phyloP scores from a whole-genome alignment of 768 basidiomycete genomes.

The Boletus edulis region DNA sequence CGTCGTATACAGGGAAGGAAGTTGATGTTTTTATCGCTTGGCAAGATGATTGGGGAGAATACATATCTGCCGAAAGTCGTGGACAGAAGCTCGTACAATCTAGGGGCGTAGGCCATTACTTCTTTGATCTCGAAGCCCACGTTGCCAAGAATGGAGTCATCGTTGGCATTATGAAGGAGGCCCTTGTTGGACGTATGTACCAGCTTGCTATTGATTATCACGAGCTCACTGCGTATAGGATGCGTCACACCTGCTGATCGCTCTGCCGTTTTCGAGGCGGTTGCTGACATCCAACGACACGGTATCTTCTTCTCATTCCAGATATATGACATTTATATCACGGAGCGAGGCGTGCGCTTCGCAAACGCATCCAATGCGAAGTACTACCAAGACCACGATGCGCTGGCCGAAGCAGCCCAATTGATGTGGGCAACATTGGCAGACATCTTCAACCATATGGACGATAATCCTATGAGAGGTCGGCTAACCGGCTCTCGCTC shows the following conservation, averaged over 20 bases:
- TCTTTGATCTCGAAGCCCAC: slow-evolving; percentile 30
- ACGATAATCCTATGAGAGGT: not conserved
- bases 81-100: slow-evolving; percentile 33
- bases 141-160: slow-evolving; percentile 28
- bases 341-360: slow-evolving; percentile 30
- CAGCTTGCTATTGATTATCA: not conserved
- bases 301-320: slow-evolving; percentile 22
- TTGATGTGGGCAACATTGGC: slow-evolving; percentile 16
- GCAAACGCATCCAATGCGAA: slow-evolving; percentile 15
- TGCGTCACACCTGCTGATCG: slow-evolving; percentile 24
- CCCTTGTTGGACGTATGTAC: slow-evolving; percentile 26
- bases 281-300: slow-evolving; percentile 31
- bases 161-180: slow-evolving; percentile 32
- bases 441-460: slow-evolving; percentile 19
- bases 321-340: slow-evolving; percentile 28
- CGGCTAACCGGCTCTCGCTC: not conserved
- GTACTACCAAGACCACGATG: slow-evolving; percentile 23
- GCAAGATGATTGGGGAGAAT: slow-evolving; percentile 23
- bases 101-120: slow-evolving; percentile 25
- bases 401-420: slow-evolving; percentile 21
- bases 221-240: slow-evolving; percentile 18
- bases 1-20: slow-evolving; percentile 16
- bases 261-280: slow-evolving; percentile 26
- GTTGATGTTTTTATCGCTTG: slow-evolving; percentile 30
- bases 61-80: slow-evolving; percentile 23